Base-by-base conservation (phyloP, 106 monocot species). In the Dioscorea alata region DNA sequence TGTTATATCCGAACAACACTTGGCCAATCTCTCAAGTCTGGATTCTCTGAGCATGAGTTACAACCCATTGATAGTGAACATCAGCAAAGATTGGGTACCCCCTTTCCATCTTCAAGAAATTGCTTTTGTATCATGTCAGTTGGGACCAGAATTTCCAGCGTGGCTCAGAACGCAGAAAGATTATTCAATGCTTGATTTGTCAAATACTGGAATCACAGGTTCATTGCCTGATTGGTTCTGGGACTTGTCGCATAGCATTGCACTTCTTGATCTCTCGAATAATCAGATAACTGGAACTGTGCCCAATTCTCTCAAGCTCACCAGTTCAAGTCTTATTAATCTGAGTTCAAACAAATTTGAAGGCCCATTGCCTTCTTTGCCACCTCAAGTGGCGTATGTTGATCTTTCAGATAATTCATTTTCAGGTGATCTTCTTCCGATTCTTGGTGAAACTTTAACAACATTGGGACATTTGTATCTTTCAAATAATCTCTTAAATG, bases 151-250 rank as follows among this genome's bases (percentile, higher is more conserved):
- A 18, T 83, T 83, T 19, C 83, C 78, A 8, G 4, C 51, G 22
- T 83, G 82, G 82, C 65, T 83, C 13, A 24, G 25, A 49, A 74
- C n/a, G 34, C 78, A 78, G 66, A 50, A 3, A 6, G 69, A 61
- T 18, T 7, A 74, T 33, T 60, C 23, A 10, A 17, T 17, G 8
- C 66, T 78, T 35, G 48, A 57, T 23, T 23, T 78, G 12, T 71
- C 78, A 4, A 60, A 66, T 57, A 50, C 66, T 8, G 25, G 25
- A 12, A 83, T 83, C 23, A 1, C 32, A 28, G 78, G 66, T 33
- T 17, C 20, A 16, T 14, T 78, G 52, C 78, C 78, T 42, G 49
- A 34, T 20, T 78, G 74, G 83, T 83, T 83, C 64, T 74, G 70
- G 74, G 14, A 23, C 50, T 34, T 60, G 13, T 74, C 68, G 33